Evolutionary conservation across 2,329 filamentous ascomycete species (phyloP).

Genomic region (Chrysoporthe cubensis): DNA sequence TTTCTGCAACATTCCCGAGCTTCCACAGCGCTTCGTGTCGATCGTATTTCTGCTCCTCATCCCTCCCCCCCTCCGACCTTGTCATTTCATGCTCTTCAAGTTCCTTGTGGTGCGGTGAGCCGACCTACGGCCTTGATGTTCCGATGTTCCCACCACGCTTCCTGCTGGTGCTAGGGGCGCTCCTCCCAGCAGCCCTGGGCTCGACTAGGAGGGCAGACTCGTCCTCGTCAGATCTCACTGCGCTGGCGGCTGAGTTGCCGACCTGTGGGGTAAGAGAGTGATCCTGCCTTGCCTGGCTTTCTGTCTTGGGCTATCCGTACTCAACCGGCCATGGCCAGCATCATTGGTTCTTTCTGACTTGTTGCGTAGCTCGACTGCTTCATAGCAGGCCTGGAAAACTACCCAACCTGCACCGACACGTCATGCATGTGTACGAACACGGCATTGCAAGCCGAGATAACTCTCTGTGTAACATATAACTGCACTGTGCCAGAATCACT

Average conservation of each 20-base stretch:
- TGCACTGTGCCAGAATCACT: conserved; percentile 19
- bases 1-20: conserved; percentile 1
- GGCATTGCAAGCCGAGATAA: conserved; percentile 10
- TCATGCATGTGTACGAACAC: conserved; percentile 23
- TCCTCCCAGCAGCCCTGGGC: conserved; percentile 11
- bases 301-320: too few species aligned
- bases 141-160: conserved; percentile 18
- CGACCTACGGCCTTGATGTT: not conserved
- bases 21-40: not conserved
- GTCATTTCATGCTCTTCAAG: not conserved
- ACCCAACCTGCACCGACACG: conserved; percentile 14
- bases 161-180: conserved; percentile 7
- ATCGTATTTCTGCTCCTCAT: conserved; percentile 9
- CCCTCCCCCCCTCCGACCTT: not conserved
- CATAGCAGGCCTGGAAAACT: conserved; percentile 4
- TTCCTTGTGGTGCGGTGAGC: not conserved
- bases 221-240: conserved; percentile 18
- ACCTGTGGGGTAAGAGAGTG: conserved; percentile 22
- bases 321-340: too few species aligned
- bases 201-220: conserved; percentile 11
- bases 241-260: conserved; percentile 22
- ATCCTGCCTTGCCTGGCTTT: too few species aligned
- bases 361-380: conserved; percentile 17
- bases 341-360: not conserved
- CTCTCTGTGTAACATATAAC: conserved; percentile 20